These are phyloP conservation scores for Penicillium bialowiezense DNA, from an alignment of 495 filamentous ascomycete species.

Conservation along the genomic window DNA sequence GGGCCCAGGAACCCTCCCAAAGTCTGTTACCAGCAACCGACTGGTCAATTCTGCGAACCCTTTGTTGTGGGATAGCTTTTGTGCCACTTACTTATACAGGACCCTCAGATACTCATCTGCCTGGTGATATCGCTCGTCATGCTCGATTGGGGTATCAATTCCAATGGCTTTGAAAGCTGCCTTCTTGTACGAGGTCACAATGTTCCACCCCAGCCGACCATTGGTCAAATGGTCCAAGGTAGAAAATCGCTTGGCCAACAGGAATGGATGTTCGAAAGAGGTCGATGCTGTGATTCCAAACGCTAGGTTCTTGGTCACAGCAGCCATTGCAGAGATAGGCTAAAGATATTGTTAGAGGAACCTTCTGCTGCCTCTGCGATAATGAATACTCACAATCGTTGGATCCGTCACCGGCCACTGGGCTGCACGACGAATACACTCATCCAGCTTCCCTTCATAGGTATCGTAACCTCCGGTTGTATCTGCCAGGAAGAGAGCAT, in stretches of 20 bases:
- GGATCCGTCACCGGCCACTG: conserved; percentile 59
- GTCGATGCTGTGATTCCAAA: conserved; percentile 52
- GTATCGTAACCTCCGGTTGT: conserved; percentile 58
- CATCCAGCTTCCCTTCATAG: conserved; percentile 54
- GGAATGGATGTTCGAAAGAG: conserved; percentile 57
- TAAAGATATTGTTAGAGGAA: conserved; percentile 18
- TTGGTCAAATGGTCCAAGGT: conserved; percentile 62
- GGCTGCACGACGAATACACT: conserved; percentile 47
- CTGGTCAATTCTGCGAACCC: not conserved
- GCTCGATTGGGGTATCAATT: conserved; percentile 52
- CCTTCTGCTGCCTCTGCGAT: not conserved
- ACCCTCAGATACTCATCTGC: conserved; percentile 62
- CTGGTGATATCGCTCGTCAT: conserved; percentile 59
- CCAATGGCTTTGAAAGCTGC: conserved; percentile 58
- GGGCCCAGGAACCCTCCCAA: conserved; percentile 61
- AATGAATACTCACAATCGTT: conserved; percentile 49
- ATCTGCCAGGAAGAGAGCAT: conserved; percentile 60
- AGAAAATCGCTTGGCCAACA: conserved; percentile 57
- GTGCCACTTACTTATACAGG: conserved; percentile 44
- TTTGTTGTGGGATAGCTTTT: not conserved
- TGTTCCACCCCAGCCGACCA: conserved; percentile 63
- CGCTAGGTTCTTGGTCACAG: conserved; percentile 45
- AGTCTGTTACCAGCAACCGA: conserved; percentile 31
- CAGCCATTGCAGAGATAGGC: conserved; percentile 49
- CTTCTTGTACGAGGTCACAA: conserved; percentile 61